phyloP scores from a whole-genome alignment of 2,329 filamentous ascomycete genomes.

The Aplosporella prunicola region DNA sequence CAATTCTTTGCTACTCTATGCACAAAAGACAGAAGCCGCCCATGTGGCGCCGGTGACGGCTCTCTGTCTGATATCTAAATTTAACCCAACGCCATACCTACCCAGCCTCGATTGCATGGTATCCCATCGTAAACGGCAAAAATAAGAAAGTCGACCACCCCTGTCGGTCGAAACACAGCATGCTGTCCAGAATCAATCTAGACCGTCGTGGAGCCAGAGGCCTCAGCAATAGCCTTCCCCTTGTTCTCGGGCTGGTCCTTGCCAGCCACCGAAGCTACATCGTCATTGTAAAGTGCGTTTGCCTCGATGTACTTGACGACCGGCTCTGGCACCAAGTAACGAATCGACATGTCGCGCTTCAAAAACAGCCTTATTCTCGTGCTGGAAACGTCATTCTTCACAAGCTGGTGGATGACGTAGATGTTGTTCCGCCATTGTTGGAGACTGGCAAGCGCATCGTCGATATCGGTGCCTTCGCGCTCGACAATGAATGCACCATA shows the following conservation, averaged over 20 bases:
- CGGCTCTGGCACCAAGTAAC: constrained; percentile 28
- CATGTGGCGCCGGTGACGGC: too few relatives aligned
- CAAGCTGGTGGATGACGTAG: constrained; percentile 74
- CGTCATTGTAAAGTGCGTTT: constrained; percentile 29
- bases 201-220: constrained; percentile 5
- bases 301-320: constrained; percentile 27
- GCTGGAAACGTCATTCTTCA: constrained; percentile 61
- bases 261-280: constrained; percentile 27
- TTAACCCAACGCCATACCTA: too few relatives aligned
- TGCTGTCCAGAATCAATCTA: not conserved
- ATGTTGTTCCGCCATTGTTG: constrained; percentile 80
- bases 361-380: constrained; percentile 70
- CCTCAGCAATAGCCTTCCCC: constrained; percentile 14
- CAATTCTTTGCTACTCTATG: too few relatives aligned
- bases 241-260: constrained; percentile 20
- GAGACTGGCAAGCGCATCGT: constrained; percentile 74
- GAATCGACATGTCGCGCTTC: constrained; percentile 32
- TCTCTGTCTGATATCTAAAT: too few relatives aligned
- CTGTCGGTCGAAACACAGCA: not conserved
- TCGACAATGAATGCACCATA: constrained; percentile 84
- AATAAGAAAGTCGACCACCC: too few relatives aligned
- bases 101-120: not conserved
- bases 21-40: too few relatives aligned
- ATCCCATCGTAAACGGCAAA: not conserved
- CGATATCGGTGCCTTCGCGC: constrained; percentile 50